phyloP scores from a whole-genome alignment of 108 stramenopile species.

The Stephanodiscus triporus region DNA sequence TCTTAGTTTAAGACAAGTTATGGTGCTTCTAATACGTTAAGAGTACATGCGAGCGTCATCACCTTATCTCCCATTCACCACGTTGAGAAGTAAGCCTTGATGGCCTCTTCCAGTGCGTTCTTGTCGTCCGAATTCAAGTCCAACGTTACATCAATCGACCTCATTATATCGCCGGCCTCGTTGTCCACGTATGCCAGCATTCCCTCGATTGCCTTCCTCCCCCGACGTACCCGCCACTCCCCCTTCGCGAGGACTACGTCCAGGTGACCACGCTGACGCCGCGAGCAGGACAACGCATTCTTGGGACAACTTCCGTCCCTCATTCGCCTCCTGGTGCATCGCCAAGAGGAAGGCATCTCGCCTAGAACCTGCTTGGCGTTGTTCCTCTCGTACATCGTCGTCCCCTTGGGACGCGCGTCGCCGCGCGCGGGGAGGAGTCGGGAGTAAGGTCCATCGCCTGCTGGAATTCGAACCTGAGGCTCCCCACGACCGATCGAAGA shows the following conservation, averaged over 20 bases:
- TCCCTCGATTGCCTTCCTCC: constrained; percentile 52
- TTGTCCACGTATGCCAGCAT: constrained; percentile 61
- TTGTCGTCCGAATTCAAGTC: constrained; percentile 61
- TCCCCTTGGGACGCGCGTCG: background rate
- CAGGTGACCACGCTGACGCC: constrained; percentile 73
- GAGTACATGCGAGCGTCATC: too few relatives aligned
- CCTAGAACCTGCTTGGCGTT: constrained; percentile 62
- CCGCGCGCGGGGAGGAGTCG: constrained; percentile 10
- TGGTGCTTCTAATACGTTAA: background rate
- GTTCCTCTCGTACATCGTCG: background rate
- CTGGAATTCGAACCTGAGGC: constrained; percentile 78
- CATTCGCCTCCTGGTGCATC: constrained; percentile 76
- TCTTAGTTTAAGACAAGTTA: constrained; percentile 27
- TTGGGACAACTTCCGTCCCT: constrained; percentile 64
- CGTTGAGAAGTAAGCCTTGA: constrained; percentile 55
- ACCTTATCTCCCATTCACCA: background rate
- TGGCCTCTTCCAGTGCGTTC: constrained; percentile 54
- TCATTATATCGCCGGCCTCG: constrained; percentile 46
- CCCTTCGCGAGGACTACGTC: constrained; percentile 62
- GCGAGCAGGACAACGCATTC: constrained; percentile 75
- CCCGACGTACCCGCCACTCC: constrained; percentile 61
- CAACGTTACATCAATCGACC: constrained; percentile 64
- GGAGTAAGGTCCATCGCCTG: constrained; percentile 76
- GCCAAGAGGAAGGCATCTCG: constrained; percentile 75
- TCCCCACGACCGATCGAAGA: constrained; percentile 75